Conservation (phyloP, 2,329 filamentous ascomycete genomes). For the Aspergillus versicolor region DNA sequence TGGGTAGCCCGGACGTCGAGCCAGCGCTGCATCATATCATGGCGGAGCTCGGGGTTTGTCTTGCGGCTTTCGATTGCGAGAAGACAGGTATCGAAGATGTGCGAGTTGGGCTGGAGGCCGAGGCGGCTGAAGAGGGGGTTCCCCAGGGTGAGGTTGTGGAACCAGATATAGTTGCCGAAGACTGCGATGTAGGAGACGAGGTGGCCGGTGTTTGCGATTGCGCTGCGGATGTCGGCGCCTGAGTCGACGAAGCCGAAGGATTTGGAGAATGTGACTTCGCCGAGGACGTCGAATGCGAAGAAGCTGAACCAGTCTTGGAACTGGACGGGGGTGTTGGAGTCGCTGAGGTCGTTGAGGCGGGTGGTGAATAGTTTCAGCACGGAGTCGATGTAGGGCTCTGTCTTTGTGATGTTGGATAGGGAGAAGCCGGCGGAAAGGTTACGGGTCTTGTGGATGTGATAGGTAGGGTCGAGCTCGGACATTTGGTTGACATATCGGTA, state of each 20-base stretch:
- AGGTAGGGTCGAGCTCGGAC: slow-evolving; percentile 37
- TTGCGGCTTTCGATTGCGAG: slow-evolving; percentile 32
- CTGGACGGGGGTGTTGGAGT: slow-evolving; percentile 26
- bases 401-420: slow-evolving; percentile 32
- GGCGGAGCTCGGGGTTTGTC: slow-evolving; percentile 30
- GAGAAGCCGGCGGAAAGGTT: slow-evolving; percentile 32
- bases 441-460: slow-evolving; percentile 33
- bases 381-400: slow-evolving; percentile 28
- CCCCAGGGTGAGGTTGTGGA: slow-evolving; percentile 36
- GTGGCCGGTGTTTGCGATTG: slow-evolving; percentile 34
- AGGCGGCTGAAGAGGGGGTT: slow-evolving; percentile 40
- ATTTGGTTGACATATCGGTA: slow-evolving; percentile 42
- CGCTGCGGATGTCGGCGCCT: slow-evolving; percentile 35
- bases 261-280: slow-evolving; percentile 38
- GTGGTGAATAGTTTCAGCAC: slow-evolving; percentile 28
- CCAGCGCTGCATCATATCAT: slow-evolving; percentile 42
- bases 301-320: slow-evolving; percentile 45
- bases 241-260: slow-evolving; percentile 35
- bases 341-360: slow-evolving; percentile 28
- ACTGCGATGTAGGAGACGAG: slow-evolving; percentile 33
- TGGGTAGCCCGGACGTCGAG: slow-evolving; percentile 30
- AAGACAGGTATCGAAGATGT: slow-evolving; percentile 40
- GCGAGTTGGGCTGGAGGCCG: slow-evolving; percentile 35
- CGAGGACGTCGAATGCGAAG: slow-evolving; percentile 37
- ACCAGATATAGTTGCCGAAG: slow-evolving; percentile 35